These are phyloP conservation scores for Auriscalpium microsporum DNA, from an alignment of 768 basidiomycete species.

Conservation along the genomic window DNA sequence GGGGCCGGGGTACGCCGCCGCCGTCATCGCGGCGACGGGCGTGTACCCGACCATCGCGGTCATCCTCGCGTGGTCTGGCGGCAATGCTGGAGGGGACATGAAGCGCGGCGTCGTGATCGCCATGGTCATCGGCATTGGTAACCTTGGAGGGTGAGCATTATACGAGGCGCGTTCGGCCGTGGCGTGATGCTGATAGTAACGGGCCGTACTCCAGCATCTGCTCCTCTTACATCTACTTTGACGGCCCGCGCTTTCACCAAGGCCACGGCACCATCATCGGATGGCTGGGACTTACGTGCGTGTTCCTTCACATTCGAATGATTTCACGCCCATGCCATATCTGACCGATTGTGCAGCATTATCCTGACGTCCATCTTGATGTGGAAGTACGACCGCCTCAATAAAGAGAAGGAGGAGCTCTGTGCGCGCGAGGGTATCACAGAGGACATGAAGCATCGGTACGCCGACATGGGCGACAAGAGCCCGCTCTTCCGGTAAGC, in stretches of 20 bases:
- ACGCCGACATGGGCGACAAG: slow-evolving; percentile 40
- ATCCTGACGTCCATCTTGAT: slow-evolving; percentile 35
- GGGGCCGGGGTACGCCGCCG: slow-evolving; percentile 35
- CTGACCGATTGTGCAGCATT: slow-evolving; percentile 25
- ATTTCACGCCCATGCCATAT: slow-evolving; percentile 9
- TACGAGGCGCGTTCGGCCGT: too few species aligned
- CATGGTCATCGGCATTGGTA: slow-evolving; percentile 46
- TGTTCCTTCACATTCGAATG: not conserved
- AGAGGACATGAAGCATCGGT: slow-evolving; percentile 31
- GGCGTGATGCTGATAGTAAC: slow-evolving; percentile 23
- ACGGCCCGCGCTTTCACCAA: slow-evolving; percentile 29
- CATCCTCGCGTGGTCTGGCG: slow-evolving; percentile 44
- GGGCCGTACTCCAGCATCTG: slow-evolving; percentile 24
- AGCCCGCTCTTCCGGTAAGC: slow-evolving; percentile 48
- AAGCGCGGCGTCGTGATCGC: slow-evolving; percentile 45
- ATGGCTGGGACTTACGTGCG: slow-evolving; percentile 19
- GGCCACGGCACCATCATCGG: slow-evolving; percentile 33
- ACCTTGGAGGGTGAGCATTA: slow-evolving; percentile 38
- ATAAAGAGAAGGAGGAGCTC: slow-evolving; percentile 37
- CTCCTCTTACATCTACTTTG: slow-evolving; percentile 34
- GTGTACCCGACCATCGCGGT: slow-evolving; percentile 44
- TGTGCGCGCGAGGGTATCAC: slow-evolving; percentile 39
- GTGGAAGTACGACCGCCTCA: slow-evolving; percentile 40
- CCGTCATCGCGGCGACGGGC: slow-evolving; percentile 43
- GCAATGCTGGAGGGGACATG: slow-evolving; percentile 48